These are phyloP conservation scores for Brettanomyces sp. DNA, from an alignment of 805 yeast genomes.

Conservation along the genomic window DNA sequence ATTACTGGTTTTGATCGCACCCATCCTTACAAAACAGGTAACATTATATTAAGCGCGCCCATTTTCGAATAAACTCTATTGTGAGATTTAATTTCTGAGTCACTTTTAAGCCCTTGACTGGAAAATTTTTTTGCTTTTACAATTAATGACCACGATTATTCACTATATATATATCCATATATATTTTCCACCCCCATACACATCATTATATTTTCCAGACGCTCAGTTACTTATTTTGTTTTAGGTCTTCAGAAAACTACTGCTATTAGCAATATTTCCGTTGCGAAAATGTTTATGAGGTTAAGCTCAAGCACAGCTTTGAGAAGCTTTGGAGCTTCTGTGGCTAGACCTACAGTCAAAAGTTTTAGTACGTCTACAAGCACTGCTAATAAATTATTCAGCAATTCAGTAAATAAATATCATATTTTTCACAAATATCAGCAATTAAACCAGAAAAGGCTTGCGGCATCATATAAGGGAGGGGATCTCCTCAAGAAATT, in stretches of 20 bases:
- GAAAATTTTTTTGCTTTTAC: neutral
- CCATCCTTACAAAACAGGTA: too few relatives aligned
- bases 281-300: neutral
- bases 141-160: neutral
- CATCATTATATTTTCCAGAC: too few relatives aligned
- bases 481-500: conserved; percentile 49
- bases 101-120: conserved; percentile 1
- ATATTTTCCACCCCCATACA: too few relatives aligned
- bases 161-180: too few relatives aligned
- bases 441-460: neutral
- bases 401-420: neutral
- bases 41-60: neutral
- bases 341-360: neutral
- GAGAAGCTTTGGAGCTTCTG: neutral
- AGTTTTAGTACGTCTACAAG: neutral
- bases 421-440: neutral
- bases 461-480: conserved; percentile 42
- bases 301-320: neutral
- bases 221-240: too few relatives aligned
- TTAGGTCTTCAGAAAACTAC: too few relatives aligned
- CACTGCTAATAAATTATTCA: neutral
- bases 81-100: neutral
- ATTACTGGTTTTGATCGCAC: too few relatives aligned
- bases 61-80: neutral
- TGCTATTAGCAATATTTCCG: too few relatives aligned